Evolutionary conservation across 2,329 filamentous ascomycete species (phyloP).

Genomic region (Apiospora kogelbergensis): DNA sequence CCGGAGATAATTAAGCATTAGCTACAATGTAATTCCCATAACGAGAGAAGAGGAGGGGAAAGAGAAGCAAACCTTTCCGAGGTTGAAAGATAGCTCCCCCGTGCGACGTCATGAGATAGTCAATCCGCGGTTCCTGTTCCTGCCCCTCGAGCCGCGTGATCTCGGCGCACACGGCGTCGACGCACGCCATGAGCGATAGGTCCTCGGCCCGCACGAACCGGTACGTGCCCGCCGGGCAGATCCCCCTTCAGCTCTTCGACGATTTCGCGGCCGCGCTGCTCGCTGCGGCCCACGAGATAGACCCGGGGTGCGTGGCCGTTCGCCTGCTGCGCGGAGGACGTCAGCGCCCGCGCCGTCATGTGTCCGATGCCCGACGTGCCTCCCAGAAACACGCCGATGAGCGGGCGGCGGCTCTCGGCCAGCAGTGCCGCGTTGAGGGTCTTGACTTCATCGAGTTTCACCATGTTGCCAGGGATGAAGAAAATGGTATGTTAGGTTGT

Average conservation of each 20-base stretch:
- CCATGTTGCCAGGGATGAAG: background rate
- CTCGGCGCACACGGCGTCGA: constrained; percentile 31
- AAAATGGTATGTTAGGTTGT: too few species aligned
- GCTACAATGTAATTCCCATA: background rate
- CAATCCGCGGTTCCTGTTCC: constrained; percentile 26
- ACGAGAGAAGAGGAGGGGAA: too few species aligned
- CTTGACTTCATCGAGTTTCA: background rate
- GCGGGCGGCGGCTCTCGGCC: background rate
- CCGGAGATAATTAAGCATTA: background rate
- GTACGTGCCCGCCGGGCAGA: constrained; percentile 32
- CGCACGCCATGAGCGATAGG: constrained; percentile 32
- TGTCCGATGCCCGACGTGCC: constrained; percentile 13
- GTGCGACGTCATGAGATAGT: constrained; percentile 33
- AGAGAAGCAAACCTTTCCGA: background rate
- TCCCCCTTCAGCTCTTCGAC: constrained; percentile 26
- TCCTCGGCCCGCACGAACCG: constrained; percentile 32
- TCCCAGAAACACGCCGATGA: constrained; percentile 11
- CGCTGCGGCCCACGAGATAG: constrained; percentile 28
- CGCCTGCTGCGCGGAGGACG: background rate
- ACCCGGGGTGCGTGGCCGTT: background rate
- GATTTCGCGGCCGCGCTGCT: constrained; percentile 23
- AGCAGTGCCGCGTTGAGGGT: background rate
- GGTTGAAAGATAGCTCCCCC: constrained; percentile 15
- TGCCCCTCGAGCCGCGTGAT: constrained; percentile 27
- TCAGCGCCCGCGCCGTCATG: constrained; percentile 3